A percentile compares a stretch with the other conserved stretches of the same genome.
Conservation (phyloP, 768 basidiomycete species). For the Porphyrellus cyaneotinctus region DNA sequence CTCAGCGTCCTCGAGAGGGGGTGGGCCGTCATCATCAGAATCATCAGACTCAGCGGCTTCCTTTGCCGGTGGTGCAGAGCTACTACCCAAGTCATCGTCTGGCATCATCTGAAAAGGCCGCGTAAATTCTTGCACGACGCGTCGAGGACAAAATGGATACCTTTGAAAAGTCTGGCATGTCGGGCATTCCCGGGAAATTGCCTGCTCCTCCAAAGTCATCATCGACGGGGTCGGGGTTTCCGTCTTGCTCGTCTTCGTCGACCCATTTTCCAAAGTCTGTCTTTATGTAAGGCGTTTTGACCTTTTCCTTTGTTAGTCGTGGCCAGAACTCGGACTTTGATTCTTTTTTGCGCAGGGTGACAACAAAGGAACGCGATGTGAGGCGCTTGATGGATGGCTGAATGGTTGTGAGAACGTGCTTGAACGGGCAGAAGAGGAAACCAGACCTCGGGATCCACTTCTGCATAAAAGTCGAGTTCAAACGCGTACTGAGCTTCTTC, state of each 20-base stretch:
- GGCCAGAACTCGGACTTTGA: conserved; percentile 82
- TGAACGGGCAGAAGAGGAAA: background rate
- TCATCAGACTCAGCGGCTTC: conserved; percentile 33
- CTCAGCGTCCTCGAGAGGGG: conserved; percentile 73
- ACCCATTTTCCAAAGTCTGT: conserved; percentile 96
- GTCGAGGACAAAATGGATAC: conserved; percentile 31
- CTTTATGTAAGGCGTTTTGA: conserved; percentile 79
- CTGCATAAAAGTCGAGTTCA: conserved; percentile 68
- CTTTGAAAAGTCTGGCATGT: conserved; percentile 51
- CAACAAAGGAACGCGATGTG: conserved; percentile 61
- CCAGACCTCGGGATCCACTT: conserved; percentile 70
- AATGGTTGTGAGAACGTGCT: background rate
- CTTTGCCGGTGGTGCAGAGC: background rate
- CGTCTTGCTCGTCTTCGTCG: conserved; percentile 96
- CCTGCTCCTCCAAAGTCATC: conserved; percentile 12
- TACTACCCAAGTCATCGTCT: conserved; percentile 14
- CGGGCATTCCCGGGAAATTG: conserved; percentile 39
- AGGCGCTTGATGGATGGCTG: conserved; percentile 44
- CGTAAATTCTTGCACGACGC: conserved; percentile 2
- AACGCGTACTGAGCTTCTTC: conserved; percentile 69
- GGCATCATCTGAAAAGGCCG: conserved; percentile 39
- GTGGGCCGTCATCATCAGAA: conserved; percentile 60
- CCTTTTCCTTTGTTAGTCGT: conserved; percentile 84
- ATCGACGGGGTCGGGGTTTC: conserved; percentile 41
- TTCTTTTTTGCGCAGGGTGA: conserved; percentile 80